Base-by-base conservation (phyloP, 257 asterid species). In the Solanum lignicaule region DNA sequence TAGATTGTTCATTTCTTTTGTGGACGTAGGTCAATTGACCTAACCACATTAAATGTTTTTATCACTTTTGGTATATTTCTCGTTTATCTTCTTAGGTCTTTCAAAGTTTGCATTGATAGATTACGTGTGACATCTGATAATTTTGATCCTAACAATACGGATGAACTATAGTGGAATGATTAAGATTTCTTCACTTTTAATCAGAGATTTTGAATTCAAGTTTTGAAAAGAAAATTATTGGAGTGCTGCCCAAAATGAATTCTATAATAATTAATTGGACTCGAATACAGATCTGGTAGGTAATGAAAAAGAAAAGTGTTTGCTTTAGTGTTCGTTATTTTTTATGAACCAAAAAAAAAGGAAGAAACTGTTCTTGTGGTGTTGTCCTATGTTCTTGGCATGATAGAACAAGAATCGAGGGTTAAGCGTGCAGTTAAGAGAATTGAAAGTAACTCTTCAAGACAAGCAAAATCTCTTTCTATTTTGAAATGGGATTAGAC, bases 371-470 rank as follows among this genome's bases (percentile, higher is more conserved):
- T 82, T 71, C 89, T 89, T 84, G 86, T 78, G 71, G 85, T 84
- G 91, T 66, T 85, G 87, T 81, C 87, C 68, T 29, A 88, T 66
- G 72, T 29, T 83, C n/a, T 60, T 60, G 43, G 65, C 36, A 9
- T 62, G 81, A 43, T 36, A 68, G 83, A 75, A 48, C 11, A 89
- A 29, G 52, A 76, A 60, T 39, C 18, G 76, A 85, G 74, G 62
- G 55, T 10, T 35, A 35, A 65, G 89, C 85, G 88, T 48, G 83
- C 85, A 62, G 36, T 36, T 27, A 81, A 75, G 83, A 14, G 75
- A 48, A 74, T 27, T 66, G 89, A 89, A 87, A 83, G 89, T 36
- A 83, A 73, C 91, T 15, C 39, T 86, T 76, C 84, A 79, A n/a
- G 20, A 4, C 35, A 13, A 43, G 27, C 55, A 76, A 25, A 79